Percentiles rank a stretch among this genome's conserved stretches.
Evolutionary conservation across 2,329 filamentous ascomycete genomes (phyloP).

Genomic region (Aspergillus sp.): DNA sequence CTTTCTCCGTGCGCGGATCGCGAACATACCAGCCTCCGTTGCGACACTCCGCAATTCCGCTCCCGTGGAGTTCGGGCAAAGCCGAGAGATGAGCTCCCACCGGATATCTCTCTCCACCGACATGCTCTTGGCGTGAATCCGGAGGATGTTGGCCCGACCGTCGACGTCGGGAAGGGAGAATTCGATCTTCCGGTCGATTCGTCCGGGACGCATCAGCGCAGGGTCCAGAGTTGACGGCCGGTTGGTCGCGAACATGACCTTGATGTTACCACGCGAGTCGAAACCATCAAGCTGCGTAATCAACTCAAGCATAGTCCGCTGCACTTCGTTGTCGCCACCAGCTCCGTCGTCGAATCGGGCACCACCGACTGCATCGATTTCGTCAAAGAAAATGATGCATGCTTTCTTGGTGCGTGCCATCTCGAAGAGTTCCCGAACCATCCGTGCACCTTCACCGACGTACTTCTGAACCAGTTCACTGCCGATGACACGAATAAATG

Average conservation of each 20-base stretch:
- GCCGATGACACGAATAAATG: conserved; percentile 96
- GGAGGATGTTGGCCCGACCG: conserved; percentile 91
- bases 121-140: conserved; percentile 99
- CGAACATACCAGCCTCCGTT: conserved; percentile 98
- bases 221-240: conserved; percentile 90
- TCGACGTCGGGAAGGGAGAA: conserved; percentile 96
- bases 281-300: conserved; percentile 97
- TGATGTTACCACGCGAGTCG: conserved; percentile 94
- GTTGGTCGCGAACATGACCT: conserved; percentile 99
- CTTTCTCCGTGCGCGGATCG: conserved; percentile 89
- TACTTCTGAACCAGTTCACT: conserved; percentile 98
- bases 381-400: conserved; percentile 99
- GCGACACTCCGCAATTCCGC: conserved; percentile 93
- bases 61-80: conserved; percentile 95
- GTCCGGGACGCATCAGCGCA: conserved; percentile 92
- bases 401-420: conserved; percentile 99
- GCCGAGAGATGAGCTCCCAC: conserved; percentile 95
- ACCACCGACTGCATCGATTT: conserved; percentile 92
- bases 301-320: conserved; percentile 94
- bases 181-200: conserved; percentile 98
- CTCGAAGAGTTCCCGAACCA: conserved; percentile 98
- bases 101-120: conserved; percentile 96
- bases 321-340: conserved; percentile 94
- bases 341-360: conserved; percentile 95
- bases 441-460: conserved; percentile 92